Evolutionary conservation across 345 rosid species (phyloP), one percentile per base, ranked within the genome.

Genomic region (Lepidium aucheri): DNA sequence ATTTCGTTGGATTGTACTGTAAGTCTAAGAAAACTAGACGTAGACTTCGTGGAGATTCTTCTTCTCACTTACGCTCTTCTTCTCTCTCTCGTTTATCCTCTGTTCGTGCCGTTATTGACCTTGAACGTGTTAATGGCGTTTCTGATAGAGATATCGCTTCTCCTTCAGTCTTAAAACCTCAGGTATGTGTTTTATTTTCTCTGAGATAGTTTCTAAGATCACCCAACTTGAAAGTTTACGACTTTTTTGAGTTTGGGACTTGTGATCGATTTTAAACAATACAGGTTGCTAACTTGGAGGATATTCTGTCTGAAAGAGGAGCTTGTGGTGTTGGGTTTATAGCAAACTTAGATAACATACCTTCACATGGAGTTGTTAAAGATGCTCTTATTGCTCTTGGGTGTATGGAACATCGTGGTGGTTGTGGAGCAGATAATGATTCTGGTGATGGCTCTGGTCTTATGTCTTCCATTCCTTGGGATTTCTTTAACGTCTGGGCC

Each of bases 351-450:
- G 96, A 94, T 52, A 94, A 90, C 60, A 90, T 80, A 70, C 83
- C 92, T 60, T 90, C 96, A 39, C 89, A 86, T 85, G 80, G 78
- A 76, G 84, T 87, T 30, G 79, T 88, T 47, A 76, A 80, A 54
- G 92, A 90, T 82, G 97, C 97, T 57, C 95, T 94, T 68, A 67
- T 72, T 22, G 97, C 97, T 64, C 97, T 94, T 65, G 90, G 96
- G 32, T 94, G 99, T 78, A 94, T 94, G 99, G 96, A 94, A 73
- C 99, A 94, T 73, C 96, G 99, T 66, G 99, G 99, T 17, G 97
- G 99, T 18, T 94, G 99, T 80, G 99, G 99, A 66, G 89, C 99
- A 53, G 99, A 94, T 72, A 90, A 90, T 77, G 95, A 88, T 80
- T 94, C 97, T 51, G 97, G 99, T 69, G 99, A 94, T 75, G 99